Conservation (phyloP, 2,329 filamentous ascomycete species). For the Calonectria pauciramosa region DNA sequence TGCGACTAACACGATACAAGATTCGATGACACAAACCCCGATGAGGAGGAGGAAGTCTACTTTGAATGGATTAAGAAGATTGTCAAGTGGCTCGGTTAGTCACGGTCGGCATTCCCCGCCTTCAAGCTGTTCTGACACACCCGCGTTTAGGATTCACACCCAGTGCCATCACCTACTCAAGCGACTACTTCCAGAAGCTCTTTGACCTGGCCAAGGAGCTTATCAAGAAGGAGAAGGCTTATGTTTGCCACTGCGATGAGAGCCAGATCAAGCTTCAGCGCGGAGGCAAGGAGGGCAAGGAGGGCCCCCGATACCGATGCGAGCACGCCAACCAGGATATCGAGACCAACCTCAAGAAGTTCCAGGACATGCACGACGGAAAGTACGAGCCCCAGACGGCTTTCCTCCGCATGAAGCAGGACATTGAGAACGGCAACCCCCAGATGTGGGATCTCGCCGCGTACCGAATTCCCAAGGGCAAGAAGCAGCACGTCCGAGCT, state of each 20-base stretch:
- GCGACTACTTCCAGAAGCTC: conserved; percentile 89
- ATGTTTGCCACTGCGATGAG: conserved; percentile 91
- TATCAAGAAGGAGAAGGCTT: conserved; percentile 77
- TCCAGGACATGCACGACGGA: conserved; percentile 91
- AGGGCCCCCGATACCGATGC: conserved; percentile 81
- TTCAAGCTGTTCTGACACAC: conserved; percentile 19
- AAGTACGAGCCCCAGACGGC: conserved; percentile 89
- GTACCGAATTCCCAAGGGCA: conserved; percentile 84
- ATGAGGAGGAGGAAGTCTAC: conserved; percentile 91
- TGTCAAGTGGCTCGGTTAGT: conserved; percentile 76
- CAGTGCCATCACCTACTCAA: conserved; percentile 84
- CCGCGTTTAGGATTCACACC: conserved; percentile 73
- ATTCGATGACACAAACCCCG: conserved; percentile 96
- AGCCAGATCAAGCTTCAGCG: conserved; percentile 89
- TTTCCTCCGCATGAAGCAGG: conserved; percentile 93
- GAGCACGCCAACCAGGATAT: conserved; percentile 80
- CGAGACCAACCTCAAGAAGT: conserved; percentile 85
- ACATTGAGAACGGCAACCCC: conserved; percentile 85
- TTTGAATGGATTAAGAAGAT: conserved; percentile 92
- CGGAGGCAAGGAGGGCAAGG: conserved; percentile 78
- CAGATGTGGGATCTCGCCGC: conserved; percentile 98
- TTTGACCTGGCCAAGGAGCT: conserved; percentile 92
- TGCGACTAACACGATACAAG: conserved; percentile 55
- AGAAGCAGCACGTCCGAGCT: conserved; percentile 81
- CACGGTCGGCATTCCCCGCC: background rate